phyloP scores from a whole-genome alignment of 2,329 filamentous ascomycete species.

The Colletotrichum echinochloae region DNA sequence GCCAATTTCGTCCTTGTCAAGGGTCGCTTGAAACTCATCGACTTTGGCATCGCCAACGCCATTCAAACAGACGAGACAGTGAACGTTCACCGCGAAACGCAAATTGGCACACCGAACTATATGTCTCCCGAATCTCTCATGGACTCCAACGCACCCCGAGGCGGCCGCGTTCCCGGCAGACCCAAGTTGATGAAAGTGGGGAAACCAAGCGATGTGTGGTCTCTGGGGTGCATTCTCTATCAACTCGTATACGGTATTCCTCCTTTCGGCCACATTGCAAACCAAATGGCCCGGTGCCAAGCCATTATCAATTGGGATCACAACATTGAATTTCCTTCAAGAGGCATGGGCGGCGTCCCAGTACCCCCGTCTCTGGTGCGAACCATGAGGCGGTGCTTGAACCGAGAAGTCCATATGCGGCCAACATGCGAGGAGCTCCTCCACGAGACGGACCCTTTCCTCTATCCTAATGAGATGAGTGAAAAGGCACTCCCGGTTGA shows the following conservation, averaged over 20 bases:
- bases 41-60: slow-evolving; percentile 98
- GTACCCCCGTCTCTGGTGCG: slow-evolving; percentile 70
- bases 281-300: slow-evolving; percentile 87
- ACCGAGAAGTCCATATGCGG: slow-evolving; percentile 70
- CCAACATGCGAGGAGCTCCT: slow-evolving; percentile 74
- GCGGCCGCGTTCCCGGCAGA: slow-evolving; percentile 54
- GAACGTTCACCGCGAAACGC: slow-evolving; percentile 95
- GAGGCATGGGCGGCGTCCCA: slow-evolving; percentile 73
- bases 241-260: slow-evolving; percentile 99
- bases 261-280: slow-evolving; percentile 91
- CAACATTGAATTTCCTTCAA: slow-evolving; percentile 76
- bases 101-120: slow-evolving; percentile 97
- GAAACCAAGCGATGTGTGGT: slow-evolving; percentile 97
- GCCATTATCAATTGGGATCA: slow-evolving; percentile 86
- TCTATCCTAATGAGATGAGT: slow-evolving; percentile 70
- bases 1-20: slow-evolving; percentile 96
- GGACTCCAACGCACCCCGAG: slow-evolving; percentile 79
- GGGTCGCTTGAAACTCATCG: slow-evolving; percentile 92
- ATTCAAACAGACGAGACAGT: slow-evolving; percentile 96
- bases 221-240: slow-evolving; percentile 94
- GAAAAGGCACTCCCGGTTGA: slow-evolving; percentile 69
- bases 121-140: slow-evolving; percentile 97
- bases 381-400: slow-evolving; percentile 73
- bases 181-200: slow-evolving; percentile 93
- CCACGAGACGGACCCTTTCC: slow-evolving; percentile 68